A percentile compares a stretch with the other conserved stretches of the same genome.
Conservation (phyloP, 2,329 filamentous ascomycete species). For the Celoporthe dispersa region DNA sequence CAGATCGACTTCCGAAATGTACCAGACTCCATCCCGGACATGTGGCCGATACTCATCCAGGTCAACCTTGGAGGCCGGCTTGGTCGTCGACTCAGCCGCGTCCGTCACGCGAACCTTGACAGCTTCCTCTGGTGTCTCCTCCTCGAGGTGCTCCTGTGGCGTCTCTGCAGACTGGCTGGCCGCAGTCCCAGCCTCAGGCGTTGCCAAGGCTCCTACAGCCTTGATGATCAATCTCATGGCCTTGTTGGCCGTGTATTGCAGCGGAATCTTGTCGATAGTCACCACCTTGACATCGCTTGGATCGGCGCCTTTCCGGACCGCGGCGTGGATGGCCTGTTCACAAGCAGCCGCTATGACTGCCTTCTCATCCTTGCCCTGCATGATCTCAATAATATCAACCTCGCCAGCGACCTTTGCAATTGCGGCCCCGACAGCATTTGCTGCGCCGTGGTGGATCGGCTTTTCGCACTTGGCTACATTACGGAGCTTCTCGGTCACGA, state of each 20-base stretch:
- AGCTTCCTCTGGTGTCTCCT: not conserved
- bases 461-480: conserved; percentile 62
- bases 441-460: conserved; percentile 61
- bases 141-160: not conserved
- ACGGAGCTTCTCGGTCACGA: conserved; percentile 58
- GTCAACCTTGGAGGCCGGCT: conserved; percentile 32
- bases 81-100: conserved; percentile 13
- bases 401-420: conserved; percentile 62
- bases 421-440: conserved; percentile 68
- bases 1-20: conserved; percentile 43
- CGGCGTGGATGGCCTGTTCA: conserved; percentile 32
- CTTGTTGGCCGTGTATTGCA: conserved; percentile 34
- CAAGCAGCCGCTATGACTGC: conserved; percentile 35
- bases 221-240: conserved; percentile 33
- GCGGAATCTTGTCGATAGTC: conserved; percentile 46
- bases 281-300: conserved; percentile 46
- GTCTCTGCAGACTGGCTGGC: conserved; percentile 19
- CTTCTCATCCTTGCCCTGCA: conserved; percentile 30
- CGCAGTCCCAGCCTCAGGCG: conserved; percentile 11
- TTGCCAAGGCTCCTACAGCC: conserved; percentile 31
- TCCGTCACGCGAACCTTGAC: conserved; percentile 25
- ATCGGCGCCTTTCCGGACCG: conserved; percentile 6
- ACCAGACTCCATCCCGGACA: conserved; percentile 40
- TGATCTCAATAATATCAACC: conserved; percentile 51
- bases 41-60: conserved; percentile 42